Evolutionary conservation across 495 filamentous ascomycete species (phyloP), one percentile per base, ranked within the genome.

Genomic region (Aspergillus diversus): DNA sequence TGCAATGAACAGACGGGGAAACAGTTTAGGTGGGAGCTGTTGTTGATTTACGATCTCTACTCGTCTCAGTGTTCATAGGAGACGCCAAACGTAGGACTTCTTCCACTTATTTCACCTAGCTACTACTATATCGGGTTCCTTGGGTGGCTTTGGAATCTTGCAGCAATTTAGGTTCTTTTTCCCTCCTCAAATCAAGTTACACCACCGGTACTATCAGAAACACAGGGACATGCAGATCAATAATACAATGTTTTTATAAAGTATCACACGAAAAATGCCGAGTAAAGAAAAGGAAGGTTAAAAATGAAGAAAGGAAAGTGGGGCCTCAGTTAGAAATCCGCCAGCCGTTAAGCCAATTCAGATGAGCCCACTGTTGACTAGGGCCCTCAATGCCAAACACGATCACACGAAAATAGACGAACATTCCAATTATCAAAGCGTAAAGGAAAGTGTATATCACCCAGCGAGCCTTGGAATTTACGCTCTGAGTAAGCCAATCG

Each of bases 341-440:
- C 83, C 83, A 86, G 51, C 75, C 78, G 49, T 78, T 76, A 61
- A 96, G 88, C 95, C 95, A 99, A 80, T 92, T 97, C 80, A 99
- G 79, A 79, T 99, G 92, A 68, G 79, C 84, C 86, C 92, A 98
- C 75, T 98, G 82, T 73, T 86, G 84, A 74, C 90, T 90, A 43
- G 83, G 76, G 11, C 95, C 95, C 55, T 87, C 87, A 91, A 99
- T 99, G 46, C 95, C 95, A 79, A 96, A 99, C 71, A 91, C 93
- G 69, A 99, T 96, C n/a, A 89, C 92, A 59, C 92, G 88, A 78
- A 99, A 99, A 66, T 91, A 81, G 66, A 91, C 78, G 77, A 96
- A 99, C 37, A 98, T 81, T 13, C 88, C 91, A 65, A 93, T 86
- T 42, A 91, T 81, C 11, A 83, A 67, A 12, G 78, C 74, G 73